Conservation (phyloP, 768 basidiomycete species). For the Chalciporus chontae region DNA sequence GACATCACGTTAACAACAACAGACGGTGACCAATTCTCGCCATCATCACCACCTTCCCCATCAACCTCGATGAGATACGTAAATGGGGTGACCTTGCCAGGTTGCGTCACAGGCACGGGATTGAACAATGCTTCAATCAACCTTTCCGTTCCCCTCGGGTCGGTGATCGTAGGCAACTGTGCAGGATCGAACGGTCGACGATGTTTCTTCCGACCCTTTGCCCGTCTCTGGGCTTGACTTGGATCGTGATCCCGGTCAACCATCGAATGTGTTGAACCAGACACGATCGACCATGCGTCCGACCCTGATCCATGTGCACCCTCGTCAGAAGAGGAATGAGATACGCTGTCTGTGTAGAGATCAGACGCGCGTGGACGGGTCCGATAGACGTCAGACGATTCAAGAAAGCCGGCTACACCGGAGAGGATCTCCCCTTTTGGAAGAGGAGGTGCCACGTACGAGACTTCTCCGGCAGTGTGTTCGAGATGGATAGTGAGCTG, state of each 20-base stretch:
- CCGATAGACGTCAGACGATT: conserved; percentile 48
- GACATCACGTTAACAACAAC: neutral
- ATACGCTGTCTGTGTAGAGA: conserved; percentile 31
- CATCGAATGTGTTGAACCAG: conserved; percentile 3
- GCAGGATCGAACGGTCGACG: conserved; percentile 29
- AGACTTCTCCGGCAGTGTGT: conserved; percentile 49
- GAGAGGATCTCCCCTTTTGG: conserved; percentile 71
- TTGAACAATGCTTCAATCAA: conserved; percentile 82
- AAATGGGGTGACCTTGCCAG: conserved; percentile 29
- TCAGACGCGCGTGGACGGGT: conserved; percentile 51
- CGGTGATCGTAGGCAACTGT: conserved; percentile 49
- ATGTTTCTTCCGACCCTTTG: conserved; percentile 17
- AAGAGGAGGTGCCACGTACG: conserved; percentile 63
- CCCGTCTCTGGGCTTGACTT: neutral
- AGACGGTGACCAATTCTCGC: conserved; percentile 4
- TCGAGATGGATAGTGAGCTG: conserved; percentile 60
- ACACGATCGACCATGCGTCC: conserved; percentile 21
- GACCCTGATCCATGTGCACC: conserved; percentile 9
- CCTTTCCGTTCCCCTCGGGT: conserved; percentile 63
- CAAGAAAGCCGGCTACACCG: conserved; percentile 60
- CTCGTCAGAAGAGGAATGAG: conserved; percentile 30
- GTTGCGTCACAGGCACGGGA: conserved; percentile 47
- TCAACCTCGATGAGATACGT: conserved; percentile 34
- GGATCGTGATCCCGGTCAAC: neutral
- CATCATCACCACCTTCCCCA: conserved; percentile 18